Evolutionary conservation across 163 green algal species (phyloP).

Genomic region (Volvox carteri): DNA sequence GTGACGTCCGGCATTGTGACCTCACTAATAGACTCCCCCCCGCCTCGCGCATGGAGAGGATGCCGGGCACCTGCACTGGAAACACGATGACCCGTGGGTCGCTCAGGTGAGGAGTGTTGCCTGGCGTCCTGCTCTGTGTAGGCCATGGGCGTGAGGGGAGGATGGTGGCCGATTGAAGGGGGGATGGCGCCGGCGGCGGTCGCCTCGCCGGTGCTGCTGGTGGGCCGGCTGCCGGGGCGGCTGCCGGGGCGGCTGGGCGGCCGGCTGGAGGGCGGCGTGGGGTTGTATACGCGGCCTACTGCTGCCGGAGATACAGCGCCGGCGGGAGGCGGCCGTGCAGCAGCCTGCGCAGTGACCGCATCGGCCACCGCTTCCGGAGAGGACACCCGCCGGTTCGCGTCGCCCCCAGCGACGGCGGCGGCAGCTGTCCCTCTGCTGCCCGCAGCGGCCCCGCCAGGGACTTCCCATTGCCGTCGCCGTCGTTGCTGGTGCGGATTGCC

Average conservation of each 20-base stretch:
- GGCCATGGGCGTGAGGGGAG: not conserved
- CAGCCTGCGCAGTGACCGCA: not conserved
- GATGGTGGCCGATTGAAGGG: not conserved
- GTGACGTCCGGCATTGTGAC: not conserved
- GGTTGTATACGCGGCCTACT: not conserved
- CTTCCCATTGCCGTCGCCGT: constrained; percentile 10
- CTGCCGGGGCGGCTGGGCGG: constrained; percentile 36
- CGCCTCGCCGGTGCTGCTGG: constrained; percentile 23
- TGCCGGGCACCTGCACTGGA: not conserved
- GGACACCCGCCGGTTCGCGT: not conserved
- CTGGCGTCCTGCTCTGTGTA: not conserved
- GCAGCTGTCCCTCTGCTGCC: not conserved
- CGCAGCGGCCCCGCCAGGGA: not conserved
- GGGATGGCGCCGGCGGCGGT: not conserved
- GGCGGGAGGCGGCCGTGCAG: not conserved
- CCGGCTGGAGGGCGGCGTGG: constrained; percentile 29
- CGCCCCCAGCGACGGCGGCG: not conserved
- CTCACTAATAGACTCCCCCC: not conserved
- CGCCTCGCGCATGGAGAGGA: too few species aligned
- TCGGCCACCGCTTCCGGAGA: not conserved
- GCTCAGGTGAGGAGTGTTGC: constrained; percentile 3
- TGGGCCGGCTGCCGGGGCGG: constrained; percentile 28
- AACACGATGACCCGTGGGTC: not conserved
- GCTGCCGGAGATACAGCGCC: not conserved
- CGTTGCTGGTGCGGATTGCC: constrained; percentile 12